Evolutionary conservation across 371 early-diverging fungal species (phyloP).

Genomic region (Syncephalastrum monosporum): DNA sequence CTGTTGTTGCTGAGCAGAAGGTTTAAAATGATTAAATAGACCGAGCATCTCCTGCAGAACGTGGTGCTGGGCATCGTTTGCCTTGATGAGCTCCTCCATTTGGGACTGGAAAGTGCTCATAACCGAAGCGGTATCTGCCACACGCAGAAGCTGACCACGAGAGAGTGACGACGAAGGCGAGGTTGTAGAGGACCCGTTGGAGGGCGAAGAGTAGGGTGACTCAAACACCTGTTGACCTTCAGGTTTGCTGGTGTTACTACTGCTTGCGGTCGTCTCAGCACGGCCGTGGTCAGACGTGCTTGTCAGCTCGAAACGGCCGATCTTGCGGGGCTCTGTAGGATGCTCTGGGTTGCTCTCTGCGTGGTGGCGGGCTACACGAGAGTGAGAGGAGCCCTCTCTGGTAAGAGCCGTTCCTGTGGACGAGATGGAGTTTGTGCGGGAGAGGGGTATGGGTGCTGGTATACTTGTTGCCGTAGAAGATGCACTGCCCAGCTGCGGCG

Average conservation of each 20-base stretch:
- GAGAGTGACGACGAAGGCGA: slow-evolving; percentile 26
- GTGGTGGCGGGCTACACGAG: slow-evolving; percentile 4
- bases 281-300: neutral
- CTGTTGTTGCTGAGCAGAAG: too few relatives aligned
- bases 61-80: slow-evolving; percentile 34
- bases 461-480: slow-evolving; percentile 6
- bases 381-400: slow-evolving; percentile 6
- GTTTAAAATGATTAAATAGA: too few relatives aligned
- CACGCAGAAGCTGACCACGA: slow-evolving; percentile 26
- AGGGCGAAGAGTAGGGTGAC: slow-evolving; percentile 8
- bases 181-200: slow-evolving; percentile 7
- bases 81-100: slow-evolving; percentile 33
- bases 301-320: slow-evolving; percentile 30
- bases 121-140: slow-evolving; percentile 5
- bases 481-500: slow-evolving; percentile 7
- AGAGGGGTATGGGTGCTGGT: slow-evolving; percentile 10
- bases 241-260: neutral
- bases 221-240: slow-evolving; percentile 12
- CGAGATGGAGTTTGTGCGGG: slow-evolving; percentile 21
- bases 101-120: slow-evolving; percentile 21
- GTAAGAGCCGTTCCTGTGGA: slow-evolving; percentile 6
- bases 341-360: slow-evolving; percentile 6
- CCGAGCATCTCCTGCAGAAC: slow-evolving; percentile 18
- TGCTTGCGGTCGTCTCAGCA: neutral
- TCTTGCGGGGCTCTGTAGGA: slow-evolving; percentile 20